These are phyloP conservation scores for Metschnikowia kofuensis DNA, from an alignment of 805 yeast species.

Conservation along the genomic window DNA sequence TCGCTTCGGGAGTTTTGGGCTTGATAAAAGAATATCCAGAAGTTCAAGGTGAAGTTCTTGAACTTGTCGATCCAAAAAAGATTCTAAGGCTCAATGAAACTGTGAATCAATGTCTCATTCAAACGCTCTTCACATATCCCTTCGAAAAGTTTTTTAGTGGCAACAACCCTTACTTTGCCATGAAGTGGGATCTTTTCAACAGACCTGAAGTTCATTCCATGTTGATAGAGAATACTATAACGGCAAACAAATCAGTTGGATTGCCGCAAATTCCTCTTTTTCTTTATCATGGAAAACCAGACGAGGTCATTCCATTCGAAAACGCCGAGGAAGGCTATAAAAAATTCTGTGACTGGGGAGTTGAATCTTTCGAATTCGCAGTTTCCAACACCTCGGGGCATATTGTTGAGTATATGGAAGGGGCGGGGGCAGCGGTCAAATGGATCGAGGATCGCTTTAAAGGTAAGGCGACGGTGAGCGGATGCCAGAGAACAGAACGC, in stretches of 20 bases:
- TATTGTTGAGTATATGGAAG: constrained; percentile 19
- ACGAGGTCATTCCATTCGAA: constrained; percentile 22
- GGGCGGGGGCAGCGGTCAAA: constrained; percentile 10
- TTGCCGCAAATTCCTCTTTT: constrained; percentile 26
- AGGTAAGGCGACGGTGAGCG: constrained; percentile 10
- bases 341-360: constrained; percentile 29
- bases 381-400: constrained; percentile 26
- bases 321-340: constrained; percentile 20
- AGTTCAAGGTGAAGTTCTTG: constrained; percentile 5
- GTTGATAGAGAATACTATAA: constrained; percentile 4
- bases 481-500: constrained; percentile 11
- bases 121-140: constrained; percentile 2
- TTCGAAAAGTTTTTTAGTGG: constrained; percentile 10
- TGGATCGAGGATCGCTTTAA: constrained; percentile 13
- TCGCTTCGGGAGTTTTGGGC: constrained; percentile 29
- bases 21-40: constrained; percentile 31
- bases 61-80: neutral
- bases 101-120: constrained; percentile 6
- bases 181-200: constrained; percentile 6
- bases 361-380: constrained; percentile 28
- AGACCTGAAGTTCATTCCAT: constrained; percentile 3
- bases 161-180: constrained; percentile 4
- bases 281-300: constrained; percentile 22
- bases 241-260: neutral
- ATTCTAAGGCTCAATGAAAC: neutral